Conservation (phyloP, 176 grass and related monocot genomes). For the Rhynchospora tenuis region DNA sequence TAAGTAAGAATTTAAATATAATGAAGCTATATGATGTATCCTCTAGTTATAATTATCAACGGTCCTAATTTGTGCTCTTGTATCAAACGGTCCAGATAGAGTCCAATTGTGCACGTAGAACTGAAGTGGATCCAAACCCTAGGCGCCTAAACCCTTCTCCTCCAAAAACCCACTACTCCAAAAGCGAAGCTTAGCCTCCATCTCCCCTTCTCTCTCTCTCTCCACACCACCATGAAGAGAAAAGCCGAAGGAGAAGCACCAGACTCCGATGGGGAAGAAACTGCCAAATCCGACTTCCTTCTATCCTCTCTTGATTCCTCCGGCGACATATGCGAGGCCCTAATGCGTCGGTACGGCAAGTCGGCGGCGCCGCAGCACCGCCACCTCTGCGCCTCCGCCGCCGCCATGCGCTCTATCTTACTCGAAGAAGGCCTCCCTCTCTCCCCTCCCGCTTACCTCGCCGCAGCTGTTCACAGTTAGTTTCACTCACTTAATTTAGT, state of each 20-base stretch:
- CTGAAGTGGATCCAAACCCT: background rate
- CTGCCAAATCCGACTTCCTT: conserved; percentile 22
- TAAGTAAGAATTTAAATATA: no score
- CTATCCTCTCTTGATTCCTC: conserved; percentile 43
- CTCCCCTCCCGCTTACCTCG: conserved; percentile 53
- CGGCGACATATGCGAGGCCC: conserved; percentile 55
- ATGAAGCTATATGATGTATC: no score
- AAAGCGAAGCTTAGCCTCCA: background rate
- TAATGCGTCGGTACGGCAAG: conserved; percentile 79
- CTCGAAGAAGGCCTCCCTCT: conserved; percentile 54
- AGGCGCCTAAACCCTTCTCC: conserved; percentile 19
- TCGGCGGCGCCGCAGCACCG: conserved; percentile 87
- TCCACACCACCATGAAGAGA: conserved; percentile 44
- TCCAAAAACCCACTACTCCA: background rate
- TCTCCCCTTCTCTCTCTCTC: background rate
- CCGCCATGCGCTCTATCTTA: conserved; percentile 84
- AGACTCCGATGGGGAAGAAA: conserved; percentile 22
- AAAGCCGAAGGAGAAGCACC: conserved; percentile 24
- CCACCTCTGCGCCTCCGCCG: conserved; percentile 87
- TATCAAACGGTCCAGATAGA: no score
- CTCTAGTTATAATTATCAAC: no score
- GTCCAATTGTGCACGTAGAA: background rate
- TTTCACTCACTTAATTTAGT: background rate
- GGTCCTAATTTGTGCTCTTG: no score
- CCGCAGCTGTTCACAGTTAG: conserved; percentile 38